Base-by-base conservation (phyloP, 331 rosid genomes). In the Pyrus hybrid region DNA sequence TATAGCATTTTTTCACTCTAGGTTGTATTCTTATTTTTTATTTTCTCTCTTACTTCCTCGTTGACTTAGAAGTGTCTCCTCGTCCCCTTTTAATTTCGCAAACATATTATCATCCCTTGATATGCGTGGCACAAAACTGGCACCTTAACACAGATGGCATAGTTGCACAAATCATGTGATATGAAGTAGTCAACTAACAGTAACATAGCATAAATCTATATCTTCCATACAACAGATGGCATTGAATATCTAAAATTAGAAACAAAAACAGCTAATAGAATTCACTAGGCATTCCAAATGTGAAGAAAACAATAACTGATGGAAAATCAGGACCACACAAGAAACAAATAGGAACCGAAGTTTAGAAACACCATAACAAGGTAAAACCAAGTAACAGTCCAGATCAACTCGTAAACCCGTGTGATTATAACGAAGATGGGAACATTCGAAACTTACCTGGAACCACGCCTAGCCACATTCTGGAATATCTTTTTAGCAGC, bases 401-500 rank as follows among this genome's bases (percentile, higher is more conserved):
- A 60, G 67, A 57, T 35, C 71, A 29, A 30, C 7, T 0, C n/a
- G 10, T 14, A 16, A 51, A 73, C 5, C 10, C 18, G 7, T 25
- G 26, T 10, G 18, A 22, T 66, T 17, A 33, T 66, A 35, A 35
- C 11, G 35, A 51, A 23, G 33, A 65, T 29, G 47, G 53, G 78
- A 22, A 28, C 3, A 57, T 74, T 12, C 2, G 53, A 18, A 79
- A 77, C 83, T 30, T 79, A 94, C 99, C 85, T 92, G 79, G 85
- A 80, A 5, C 96, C 90, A 2, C 70, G 91, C 83, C 88, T 79
- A 79, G 99, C 91, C 66, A 94, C 99, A 65, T 92, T 94, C 43
- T 79, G 91, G 71, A 94, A 94, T 67, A 94, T 92, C 80, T 92
- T 92, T 84, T 90, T 94, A 0, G 99, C 97, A 1, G 97, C 97